A percentile compares a stretch with the other conserved stretches of the same genome.
Evolutionary conservation across 345 rosid species (phyloP).

Genomic region (Sisymbrium altissimum): DNA sequence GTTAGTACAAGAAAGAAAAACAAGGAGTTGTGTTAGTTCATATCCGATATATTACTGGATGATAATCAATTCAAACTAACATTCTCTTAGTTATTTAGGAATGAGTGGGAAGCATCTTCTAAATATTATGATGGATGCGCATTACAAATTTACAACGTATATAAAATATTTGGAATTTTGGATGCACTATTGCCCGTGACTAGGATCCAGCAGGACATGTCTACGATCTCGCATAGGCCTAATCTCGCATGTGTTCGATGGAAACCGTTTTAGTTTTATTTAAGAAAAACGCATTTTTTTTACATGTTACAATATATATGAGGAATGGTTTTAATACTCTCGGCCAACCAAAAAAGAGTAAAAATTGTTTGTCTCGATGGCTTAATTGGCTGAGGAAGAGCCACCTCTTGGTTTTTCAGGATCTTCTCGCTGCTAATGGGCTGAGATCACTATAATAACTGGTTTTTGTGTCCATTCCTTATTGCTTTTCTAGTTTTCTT

Average conservation of each 20-base stretch:
- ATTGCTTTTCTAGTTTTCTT: not conserved
- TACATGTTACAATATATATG: not conserved
- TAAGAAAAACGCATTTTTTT: not conserved
- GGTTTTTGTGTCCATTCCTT: not conserved
- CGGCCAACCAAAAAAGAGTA: not conserved
- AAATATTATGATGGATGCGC: too few relatives aligned
- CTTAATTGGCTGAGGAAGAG: not conserved
- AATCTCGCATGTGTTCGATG: not conserved
- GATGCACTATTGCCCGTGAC: slow-evolving; percentile 8
- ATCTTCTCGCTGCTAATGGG: not conserved
- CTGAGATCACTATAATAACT: not conserved
- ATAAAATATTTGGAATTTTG: not conserved
- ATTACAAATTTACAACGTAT: not conserved
- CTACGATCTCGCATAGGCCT: not conserved
- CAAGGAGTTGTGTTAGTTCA: not conserved
- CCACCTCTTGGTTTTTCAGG: not conserved
- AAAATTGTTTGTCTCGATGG: not conserved
- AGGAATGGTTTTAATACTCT: not conserved
- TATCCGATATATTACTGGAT: too few relatives aligned
- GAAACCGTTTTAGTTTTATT: not conserved
- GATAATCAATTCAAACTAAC: too few relatives aligned
- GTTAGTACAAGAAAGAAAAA: not conserved
- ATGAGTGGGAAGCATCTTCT: too few relatives aligned
- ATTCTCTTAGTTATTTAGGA: too few relatives aligned
- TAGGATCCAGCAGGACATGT: slow-evolving; percentile 7